Evolutionary conservation across 148 eudicot species (phyloP).

Genomic region (Nyssa sinensis): DNA sequence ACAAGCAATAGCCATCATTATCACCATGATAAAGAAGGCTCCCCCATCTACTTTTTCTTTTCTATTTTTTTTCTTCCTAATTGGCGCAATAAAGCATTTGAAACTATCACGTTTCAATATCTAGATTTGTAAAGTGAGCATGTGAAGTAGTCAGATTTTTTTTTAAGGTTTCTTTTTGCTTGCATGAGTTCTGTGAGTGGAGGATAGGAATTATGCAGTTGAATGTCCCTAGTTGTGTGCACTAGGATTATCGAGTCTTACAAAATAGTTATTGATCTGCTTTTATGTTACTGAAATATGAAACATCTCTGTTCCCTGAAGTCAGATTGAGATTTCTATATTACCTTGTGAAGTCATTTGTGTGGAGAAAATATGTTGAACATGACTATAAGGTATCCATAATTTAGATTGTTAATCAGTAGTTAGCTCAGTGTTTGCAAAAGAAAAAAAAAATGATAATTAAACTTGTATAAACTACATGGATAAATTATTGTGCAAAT

Average conservation of each 20-base stretch:
- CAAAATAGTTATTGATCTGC: no score
- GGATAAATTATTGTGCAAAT: background rate
- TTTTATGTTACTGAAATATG: no score
- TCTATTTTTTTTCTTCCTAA: background rate
- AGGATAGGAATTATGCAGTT: background rate
- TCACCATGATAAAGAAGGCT: no score
- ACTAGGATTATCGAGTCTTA: no score
- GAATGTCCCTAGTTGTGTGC: no score
- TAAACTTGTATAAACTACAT: background rate
- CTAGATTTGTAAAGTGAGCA: background rate
- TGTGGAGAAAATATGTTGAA: background rate
- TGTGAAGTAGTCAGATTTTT: background rate
- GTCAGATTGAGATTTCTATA: background rate
- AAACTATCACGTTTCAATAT: background rate
- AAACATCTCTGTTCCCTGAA: background rate
- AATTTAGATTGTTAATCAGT: background rate
- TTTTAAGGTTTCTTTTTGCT: background rate
- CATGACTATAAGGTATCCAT: background rate
- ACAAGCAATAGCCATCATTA: no score
- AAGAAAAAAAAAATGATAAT: no score
- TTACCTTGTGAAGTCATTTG: background rate
- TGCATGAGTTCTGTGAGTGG: background rate
- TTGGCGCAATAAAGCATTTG: background rate
- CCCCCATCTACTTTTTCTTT: no score
- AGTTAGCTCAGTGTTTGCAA: background rate